Conservation (phyloP, 2,329 filamentous ascomycete genomes). For the Geosmithia flava region DNA sequence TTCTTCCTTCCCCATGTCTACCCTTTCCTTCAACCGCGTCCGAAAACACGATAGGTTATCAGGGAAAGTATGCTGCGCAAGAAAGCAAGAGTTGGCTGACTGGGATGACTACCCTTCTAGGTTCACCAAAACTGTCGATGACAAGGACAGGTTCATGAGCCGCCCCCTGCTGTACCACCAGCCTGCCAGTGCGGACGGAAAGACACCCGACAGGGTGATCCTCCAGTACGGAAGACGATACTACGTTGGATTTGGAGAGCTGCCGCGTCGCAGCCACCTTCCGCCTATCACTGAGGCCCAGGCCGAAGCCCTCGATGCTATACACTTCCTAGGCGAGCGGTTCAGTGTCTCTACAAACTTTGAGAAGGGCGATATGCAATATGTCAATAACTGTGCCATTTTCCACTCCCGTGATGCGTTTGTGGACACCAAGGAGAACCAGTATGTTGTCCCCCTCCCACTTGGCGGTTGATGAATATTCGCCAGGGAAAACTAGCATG, state of each 20-base stretch:
- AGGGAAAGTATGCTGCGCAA: no score
- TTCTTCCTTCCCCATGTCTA: background rate
- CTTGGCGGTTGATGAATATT: constrained; percentile 2
- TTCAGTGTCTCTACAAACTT: constrained; percentile 31
- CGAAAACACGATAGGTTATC: no score
- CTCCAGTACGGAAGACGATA: constrained; percentile 48
- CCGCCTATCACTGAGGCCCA: constrained; percentile 43
- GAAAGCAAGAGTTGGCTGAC: no score
- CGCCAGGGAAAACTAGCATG: background rate
- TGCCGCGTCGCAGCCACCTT: constrained; percentile 39
- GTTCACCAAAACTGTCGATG: no score
- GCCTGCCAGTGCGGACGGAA: constrained; percentile 23
- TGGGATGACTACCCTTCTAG: constrained; percentile 26
- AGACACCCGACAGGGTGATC: constrained; percentile 36
- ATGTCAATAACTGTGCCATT: constrained; percentile 40
- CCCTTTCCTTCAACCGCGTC: no score
- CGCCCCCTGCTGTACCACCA: constrained; percentile 43
- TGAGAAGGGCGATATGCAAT: constrained; percentile 39
- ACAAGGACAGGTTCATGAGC: no score
- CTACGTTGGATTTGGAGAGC: constrained; percentile 44
- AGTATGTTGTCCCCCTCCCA: constrained; percentile 22
- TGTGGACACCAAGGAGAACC: constrained; percentile 25
- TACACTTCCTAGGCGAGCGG: constrained; percentile 36
- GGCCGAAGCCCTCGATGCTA: constrained; percentile 36
- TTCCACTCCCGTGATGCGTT: constrained; percentile 41